These are phyloP conservation scores for Agrocybe pediades DNA, from an alignment of 768 basidiomycete species.

Conservation along the genomic window DNA sequence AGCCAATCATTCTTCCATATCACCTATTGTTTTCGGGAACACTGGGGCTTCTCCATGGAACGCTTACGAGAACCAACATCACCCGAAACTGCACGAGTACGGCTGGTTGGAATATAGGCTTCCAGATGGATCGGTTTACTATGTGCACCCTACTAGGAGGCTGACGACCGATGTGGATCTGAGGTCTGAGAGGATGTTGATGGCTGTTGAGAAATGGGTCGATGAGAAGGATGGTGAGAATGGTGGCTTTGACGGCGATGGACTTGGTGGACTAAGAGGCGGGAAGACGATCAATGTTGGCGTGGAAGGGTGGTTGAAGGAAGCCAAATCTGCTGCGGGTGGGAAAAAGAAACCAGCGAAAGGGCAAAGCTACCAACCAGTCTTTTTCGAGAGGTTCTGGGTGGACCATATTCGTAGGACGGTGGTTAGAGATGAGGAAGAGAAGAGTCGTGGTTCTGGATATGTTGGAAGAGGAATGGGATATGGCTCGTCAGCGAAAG, in stretches of 20 bases:
- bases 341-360: slow-evolving; percentile 18
- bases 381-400: slow-evolving; percentile 47
- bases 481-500: slow-evolving; percentile 12
- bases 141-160: slow-evolving; percentile 59
- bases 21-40: slow-evolving; percentile 15
- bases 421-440: slow-evolving; percentile 30
- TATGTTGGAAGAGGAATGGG: slow-evolving; percentile 33
- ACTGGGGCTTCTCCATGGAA: slow-evolving; percentile 23
- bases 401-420: slow-evolving; percentile 65
- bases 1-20: slow-evolving; percentile 14
- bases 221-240: slow-evolving; percentile 28
- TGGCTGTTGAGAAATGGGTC: slow-evolving; percentile 50
- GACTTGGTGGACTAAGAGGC: not conserved
- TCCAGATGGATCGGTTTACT: slow-evolving; percentile 75
- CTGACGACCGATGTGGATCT: slow-evolving; percentile 75
- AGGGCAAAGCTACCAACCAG: slow-evolving; percentile 32
- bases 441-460: slow-evolving; percentile 3
- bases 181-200: slow-evolving; percentile 50
- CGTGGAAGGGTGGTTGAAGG: slow-evolving; percentile 67
- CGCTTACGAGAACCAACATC: slow-evolving; percentile 9
- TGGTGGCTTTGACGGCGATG: not conserved
- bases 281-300: slow-evolving; percentile 23
- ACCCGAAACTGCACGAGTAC: slow-evolving; percentile 45
- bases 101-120: slow-evolving; percentile 80
- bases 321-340: slow-evolving; percentile 19